Percentiles rank a stretch among this genome's conserved stretches.
Evolutionary conservation across 2,329 filamentous ascomycete genomes (phyloP).

Genomic region (Apiospora aurea): DNA sequence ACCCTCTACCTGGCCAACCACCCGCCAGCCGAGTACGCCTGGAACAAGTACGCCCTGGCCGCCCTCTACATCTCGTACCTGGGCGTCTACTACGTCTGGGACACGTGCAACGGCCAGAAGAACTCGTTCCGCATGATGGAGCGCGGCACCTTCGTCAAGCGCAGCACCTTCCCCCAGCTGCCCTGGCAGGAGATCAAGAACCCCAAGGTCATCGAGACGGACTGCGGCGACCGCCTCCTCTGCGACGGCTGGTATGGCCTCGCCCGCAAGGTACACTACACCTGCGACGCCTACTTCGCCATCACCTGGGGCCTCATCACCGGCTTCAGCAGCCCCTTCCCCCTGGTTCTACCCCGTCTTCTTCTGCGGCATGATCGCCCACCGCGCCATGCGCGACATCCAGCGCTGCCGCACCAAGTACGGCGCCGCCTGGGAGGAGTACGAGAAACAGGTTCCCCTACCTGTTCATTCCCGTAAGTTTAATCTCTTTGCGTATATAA

Average conservation of each 20-base stretch:
- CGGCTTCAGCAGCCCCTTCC: slow-evolving; percentile 73
- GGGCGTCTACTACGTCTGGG: slow-evolving; percentile 90
- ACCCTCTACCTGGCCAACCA: slow-evolving; percentile 90
- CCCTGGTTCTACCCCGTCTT: slow-evolving; percentile 91
- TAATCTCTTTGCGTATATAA: not conserved
- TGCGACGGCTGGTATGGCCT: slow-evolving; percentile 85
- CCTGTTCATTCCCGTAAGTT: slow-evolving; percentile 69
- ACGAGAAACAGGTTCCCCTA: slow-evolving; percentile 83
- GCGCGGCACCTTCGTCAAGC: slow-evolving; percentile 71
- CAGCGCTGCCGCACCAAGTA: slow-evolving; percentile 79
- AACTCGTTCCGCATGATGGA: slow-evolving; percentile 87
- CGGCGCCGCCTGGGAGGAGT: slow-evolving; percentile 82
- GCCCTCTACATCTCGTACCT: slow-evolving; percentile 76
- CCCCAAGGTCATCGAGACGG: slow-evolving; percentile 77
- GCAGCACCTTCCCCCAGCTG: slow-evolving; percentile 88
- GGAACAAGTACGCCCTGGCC: slow-evolving; percentile 73
- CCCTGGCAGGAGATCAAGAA: slow-evolving; percentile 86
- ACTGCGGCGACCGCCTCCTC: slow-evolving; percentile 77
- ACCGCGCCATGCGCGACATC: slow-evolving; percentile 79
- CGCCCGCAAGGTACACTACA: slow-evolving; percentile 69
- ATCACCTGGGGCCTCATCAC: slow-evolving; percentile 60
- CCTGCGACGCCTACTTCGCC: slow-evolving; percentile 57
- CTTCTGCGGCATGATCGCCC: slow-evolving; percentile 80
- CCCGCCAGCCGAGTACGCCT: slow-evolving; percentile 76
- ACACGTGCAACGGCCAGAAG: slow-evolving; percentile 92